Base-by-base conservation (phyloP, 805 yeast genomes). In the Sugiyamaella lignohabitans region DNA sequence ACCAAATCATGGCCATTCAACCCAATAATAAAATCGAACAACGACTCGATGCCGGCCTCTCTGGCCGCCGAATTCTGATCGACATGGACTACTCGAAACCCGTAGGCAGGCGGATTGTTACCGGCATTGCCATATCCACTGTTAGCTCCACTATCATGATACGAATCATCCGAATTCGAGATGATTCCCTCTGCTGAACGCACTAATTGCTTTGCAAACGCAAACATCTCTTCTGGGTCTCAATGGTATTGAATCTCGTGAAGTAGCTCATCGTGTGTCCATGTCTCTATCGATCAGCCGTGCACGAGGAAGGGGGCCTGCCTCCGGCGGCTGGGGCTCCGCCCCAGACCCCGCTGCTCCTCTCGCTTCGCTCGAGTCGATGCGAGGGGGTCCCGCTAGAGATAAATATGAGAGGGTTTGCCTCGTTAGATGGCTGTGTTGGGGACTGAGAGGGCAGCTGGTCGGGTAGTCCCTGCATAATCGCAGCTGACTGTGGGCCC, bases 11-110 rank as follows among this genome's bases (percentile, higher is more conserved):
- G 82, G 39, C 85, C 87, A 56, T 91, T 86, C 47, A 88, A 69
- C 1, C 84, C 83, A n/a, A 87, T 73, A 30, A 91, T 78, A 61
- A 74, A 91, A 62, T 91, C 98, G 59, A 91, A 93, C 78, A 87
- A 84, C 6, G 93, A 73, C 64, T 88, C 94, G 23, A 93, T 62
- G 2, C 84, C 85, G 20, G 71, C 67, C 23, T 66, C 70, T 5
- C 65, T 63, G 14, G 76, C 82, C 11, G 67, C 64, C 0, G 84
- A 76, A 45, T 64, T 66, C 27, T 64, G 61, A 32, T 65, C 68
- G 2, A 78, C 77, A 22, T 70, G 66, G 1, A 84, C 57, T 1
- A 84, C 76, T 34, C 89, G 70, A 43, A 84, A 70, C 0, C 89
- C 93, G 39, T 52, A 59, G 47, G 50, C 48, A 2, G 57, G 57